Conservation (phyloP, 352 stramenopile species). For the Phytophthora aleatoria region DNA sequence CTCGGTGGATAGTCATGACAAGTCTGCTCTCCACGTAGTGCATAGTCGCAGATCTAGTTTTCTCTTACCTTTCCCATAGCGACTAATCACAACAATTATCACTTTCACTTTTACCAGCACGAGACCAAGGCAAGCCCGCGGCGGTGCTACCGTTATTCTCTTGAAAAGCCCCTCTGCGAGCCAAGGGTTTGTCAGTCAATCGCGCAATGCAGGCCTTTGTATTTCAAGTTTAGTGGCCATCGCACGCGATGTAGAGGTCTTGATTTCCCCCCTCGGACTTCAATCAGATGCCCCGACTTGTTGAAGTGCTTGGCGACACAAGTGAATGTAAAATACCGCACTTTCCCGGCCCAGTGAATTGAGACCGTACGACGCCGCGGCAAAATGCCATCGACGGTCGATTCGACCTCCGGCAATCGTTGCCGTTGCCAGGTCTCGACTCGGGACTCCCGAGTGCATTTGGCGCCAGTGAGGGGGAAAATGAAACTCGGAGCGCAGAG, state of each 20-base stretch:
- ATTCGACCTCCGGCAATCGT: too few relatives aligned
- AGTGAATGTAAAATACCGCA: conserved; percentile 13
- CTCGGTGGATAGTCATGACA: too few relatives aligned
- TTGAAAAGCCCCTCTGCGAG: too few relatives aligned
- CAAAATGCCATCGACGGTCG: not conserved
- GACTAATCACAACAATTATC: too few relatives aligned
- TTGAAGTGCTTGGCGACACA: not conserved
- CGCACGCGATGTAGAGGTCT: conserved; percentile 4
- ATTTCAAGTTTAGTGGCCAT: not conserved
- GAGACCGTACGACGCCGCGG: conserved; percentile 6
- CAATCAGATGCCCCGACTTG: conserved; percentile 2
- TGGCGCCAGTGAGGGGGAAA: not conserved
- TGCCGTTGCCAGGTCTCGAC: too few relatives aligned
- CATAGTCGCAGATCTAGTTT: too few relatives aligned
- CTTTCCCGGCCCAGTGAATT: conserved; percentile 1
- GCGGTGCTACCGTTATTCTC: too few relatives aligned
- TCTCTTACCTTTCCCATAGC: too few relatives aligned
- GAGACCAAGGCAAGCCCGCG: too few relatives aligned
- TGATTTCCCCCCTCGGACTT: not conserved
- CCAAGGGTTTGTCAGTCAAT: not conserved
- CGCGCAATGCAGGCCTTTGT: not conserved
- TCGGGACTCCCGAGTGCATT: too few relatives aligned
- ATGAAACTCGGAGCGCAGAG: conserved; percentile 8
- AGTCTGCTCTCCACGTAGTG: too few relatives aligned
- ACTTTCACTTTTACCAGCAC: too few relatives aligned